phyloP scores from a whole-genome alignment of 78 protist genomes.

The Creolimax fragrantissima region DNA sequence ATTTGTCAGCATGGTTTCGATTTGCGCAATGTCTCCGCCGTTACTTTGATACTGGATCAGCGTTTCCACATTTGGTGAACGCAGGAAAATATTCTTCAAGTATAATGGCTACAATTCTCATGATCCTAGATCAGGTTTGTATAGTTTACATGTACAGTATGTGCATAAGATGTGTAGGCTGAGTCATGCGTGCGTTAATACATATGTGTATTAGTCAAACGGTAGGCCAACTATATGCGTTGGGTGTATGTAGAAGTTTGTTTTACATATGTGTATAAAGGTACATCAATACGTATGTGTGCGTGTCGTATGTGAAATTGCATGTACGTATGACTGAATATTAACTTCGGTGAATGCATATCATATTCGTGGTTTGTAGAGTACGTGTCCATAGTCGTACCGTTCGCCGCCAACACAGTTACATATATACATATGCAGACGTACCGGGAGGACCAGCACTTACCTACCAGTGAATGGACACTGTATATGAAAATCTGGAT shows the following conservation, averaged over 20 bases:
- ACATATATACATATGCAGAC: not conserved
- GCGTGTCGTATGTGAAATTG: not conserved
- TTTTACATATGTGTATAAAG: not conserved
- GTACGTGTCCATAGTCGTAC: no score
- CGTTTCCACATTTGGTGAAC: conserved; percentile 1
- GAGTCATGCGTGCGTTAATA: not conserved
- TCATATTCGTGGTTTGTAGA: no score
- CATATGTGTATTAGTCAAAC: not conserved
- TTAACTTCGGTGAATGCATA: no score
- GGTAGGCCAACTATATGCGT: no score
- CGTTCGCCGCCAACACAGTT: no score
- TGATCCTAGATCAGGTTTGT: not conserved
- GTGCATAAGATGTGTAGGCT: no score
- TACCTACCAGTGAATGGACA: not conserved
- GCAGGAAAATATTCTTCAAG: conserved; percentile 16
- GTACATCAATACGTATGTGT: not conserved
- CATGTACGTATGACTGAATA: not conserved
- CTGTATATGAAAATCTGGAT: not conserved
- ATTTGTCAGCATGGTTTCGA: conserved; percentile 52
- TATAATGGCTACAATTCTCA: not conserved
- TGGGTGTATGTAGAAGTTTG: no score
- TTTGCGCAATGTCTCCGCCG: conserved; percentile 65
- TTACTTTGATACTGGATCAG: conserved; percentile 32
- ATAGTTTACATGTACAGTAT: not conserved
- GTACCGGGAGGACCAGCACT: not conserved